phyloP scores from a whole-genome alignment of 2,329 filamentous ascomycete genomes.

The Fusarium subtropicale region DNA sequence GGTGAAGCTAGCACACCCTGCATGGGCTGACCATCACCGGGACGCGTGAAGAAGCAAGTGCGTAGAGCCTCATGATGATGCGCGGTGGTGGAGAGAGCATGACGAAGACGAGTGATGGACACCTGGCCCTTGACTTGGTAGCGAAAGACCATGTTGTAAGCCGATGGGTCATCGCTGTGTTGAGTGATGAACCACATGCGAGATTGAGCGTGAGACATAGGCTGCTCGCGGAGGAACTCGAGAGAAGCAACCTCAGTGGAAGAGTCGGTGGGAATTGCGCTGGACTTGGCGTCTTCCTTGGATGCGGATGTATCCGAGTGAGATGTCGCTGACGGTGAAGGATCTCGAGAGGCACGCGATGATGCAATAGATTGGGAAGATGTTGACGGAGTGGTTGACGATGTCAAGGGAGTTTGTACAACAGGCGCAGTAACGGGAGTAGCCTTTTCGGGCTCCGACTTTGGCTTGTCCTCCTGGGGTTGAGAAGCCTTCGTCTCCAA shows the following conservation, averaged over 20 bases:
- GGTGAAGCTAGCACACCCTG: neutral
- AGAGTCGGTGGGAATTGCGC: neutral
- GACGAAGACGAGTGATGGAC: neutral
- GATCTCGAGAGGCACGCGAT: neutral
- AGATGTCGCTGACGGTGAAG: neutral
- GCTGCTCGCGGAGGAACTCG: neutral
- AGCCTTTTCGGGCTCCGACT: neutral
- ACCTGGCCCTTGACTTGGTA: neutral
- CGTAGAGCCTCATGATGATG: neutral
- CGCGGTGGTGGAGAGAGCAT: neutral
- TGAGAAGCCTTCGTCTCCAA: neutral
- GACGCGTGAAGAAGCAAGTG: neutral
- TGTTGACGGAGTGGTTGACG: neutral
- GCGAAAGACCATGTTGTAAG: neutral
- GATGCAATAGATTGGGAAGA: neutral
- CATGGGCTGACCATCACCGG: neutral
- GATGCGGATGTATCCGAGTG: neutral
- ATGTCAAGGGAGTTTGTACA: too few species aligned
- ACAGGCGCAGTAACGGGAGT: neutral
- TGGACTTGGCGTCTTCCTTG: neutral
- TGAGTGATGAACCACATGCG: constrained; percentile 1
- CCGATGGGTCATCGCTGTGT: neutral
- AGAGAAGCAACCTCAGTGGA: neutral
- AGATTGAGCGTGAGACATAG: neutral
- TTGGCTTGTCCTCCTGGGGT: neutral